These are phyloP conservation scores for Oidiodendron maius DNA, from an alignment of 495 filamentous ascomycete species.

Conservation along the genomic window DNA sequence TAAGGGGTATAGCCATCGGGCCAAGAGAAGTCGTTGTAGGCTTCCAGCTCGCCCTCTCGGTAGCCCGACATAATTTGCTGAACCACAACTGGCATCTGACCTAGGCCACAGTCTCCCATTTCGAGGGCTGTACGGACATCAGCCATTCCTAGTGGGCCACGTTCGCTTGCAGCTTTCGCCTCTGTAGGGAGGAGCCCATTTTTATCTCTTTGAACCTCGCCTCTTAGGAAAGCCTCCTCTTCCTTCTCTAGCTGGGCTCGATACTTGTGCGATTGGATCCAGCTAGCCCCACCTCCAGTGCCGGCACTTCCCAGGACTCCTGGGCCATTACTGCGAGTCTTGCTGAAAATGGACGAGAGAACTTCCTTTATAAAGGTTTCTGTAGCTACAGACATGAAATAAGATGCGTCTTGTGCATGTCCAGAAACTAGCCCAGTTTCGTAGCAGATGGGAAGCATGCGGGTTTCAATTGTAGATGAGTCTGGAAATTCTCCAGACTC, in stretches of 20 bases:
- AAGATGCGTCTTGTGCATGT: constrained; percentile 63
- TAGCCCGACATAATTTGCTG: constrained; percentile 66
- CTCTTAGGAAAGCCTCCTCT: constrained; percentile 59
- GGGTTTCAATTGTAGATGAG: constrained; percentile 64
- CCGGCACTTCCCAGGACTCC: constrained; percentile 46
- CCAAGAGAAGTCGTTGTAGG: constrained; percentile 46
- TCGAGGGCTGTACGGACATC: constrained; percentile 74
- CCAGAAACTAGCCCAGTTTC: constrained; percentile 80
- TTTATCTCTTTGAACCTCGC: constrained; percentile 61
- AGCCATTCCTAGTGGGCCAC: constrained; percentile 65
- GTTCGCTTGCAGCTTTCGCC: constrained; percentile 58
- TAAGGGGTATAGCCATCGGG: constrained; percentile 28
- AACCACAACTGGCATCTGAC: constrained; percentile 69
- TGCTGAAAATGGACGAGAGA: constrained; percentile 68
- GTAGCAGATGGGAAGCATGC: constrained; percentile 93
- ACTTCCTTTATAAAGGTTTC: constrained; percentile 92
- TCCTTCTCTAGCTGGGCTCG: constrained; percentile 64
- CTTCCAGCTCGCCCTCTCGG: constrained; percentile 70
- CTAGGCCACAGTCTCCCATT: constrained; percentile 66
- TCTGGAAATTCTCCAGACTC: constrained; percentile 95
- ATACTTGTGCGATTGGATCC: constrained; percentile 76
- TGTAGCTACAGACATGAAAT: constrained; percentile 83
- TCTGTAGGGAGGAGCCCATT: constrained; percentile 74
- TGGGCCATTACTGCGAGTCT: constrained; percentile 74
- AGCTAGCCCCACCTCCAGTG: constrained; percentile 57